Evolutionary conservation across 805 yeast species (phyloP), one percentile per base, ranked within the genome.

Genomic region (Teunomyces gatunensis): DNA sequence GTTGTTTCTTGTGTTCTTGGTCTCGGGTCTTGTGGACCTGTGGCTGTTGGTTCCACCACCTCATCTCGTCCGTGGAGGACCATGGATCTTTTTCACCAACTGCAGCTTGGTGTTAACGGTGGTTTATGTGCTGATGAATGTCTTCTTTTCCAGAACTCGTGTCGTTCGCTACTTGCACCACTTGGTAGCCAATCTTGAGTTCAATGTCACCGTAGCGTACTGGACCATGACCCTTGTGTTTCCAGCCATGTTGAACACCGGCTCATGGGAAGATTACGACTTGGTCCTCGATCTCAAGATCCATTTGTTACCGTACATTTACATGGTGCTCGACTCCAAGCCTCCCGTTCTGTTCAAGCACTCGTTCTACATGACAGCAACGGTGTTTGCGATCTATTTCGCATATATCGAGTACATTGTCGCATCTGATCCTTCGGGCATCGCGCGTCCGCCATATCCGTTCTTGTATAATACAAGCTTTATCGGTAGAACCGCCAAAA

Each of bases 21-120:
- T 42, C 2, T 49, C 41, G 25, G 63, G 61, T 18, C 41, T 47
- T 30, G 36, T 39, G 25, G 55, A 49, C 7, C 49, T 61, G 17
- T 42, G 51, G 45, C 41, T 48, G 18, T 44, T 58, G 13, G 51
- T 53, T 10, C 46, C 61, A 15, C 63, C 66, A 3, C 52, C 53
- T 13, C 52, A 54, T 33, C 47, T 63, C 36, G 47, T 27, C 17
- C 54, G 51, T 23, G 64, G 60, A 1, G 64, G 64, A 3, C 55
- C 58, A 17, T 52, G 49, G 39, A 66, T 62, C 46, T 63, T 61
- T 48, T 44, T 63, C 27, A 63, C 68, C 43, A 61, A 61, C 34
- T 28, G 53, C 36, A 50, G 60, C 27, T 48, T 61, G 36, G 21
- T 51, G 5, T 30, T 44, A 4, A 47, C 54, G 6, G 32, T 41